Evolutionary conservation across 108 stramenopile genomes (phyloP), one percentile per base, ranked within the genome.

Genomic region (Halocafeteria seosinensis): DNA sequence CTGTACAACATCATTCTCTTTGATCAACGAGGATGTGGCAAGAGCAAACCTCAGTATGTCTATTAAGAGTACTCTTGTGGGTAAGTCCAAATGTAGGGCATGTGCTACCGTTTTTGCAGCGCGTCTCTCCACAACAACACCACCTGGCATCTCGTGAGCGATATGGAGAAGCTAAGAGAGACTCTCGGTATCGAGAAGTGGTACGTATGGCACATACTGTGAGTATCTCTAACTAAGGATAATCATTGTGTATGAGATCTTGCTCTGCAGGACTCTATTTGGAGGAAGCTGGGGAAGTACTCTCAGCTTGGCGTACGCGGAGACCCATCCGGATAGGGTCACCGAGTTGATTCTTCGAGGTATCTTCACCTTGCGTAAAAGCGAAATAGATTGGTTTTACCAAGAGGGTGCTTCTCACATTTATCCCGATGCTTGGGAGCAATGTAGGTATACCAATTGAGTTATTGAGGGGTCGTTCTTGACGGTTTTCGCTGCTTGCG

Each of bases 221-320:
- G n/a, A n/a, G n/a, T n/a, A n/a, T n/a, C n/a, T n/a, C n/a, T n/a
- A n/a, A n/a, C n/a, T n/a, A n/a, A n/a, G n/a, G n/a, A n/a, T n/a
- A n/a, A n/a, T n/a, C n/a, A n/a, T n/a, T n/a, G n/a, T n/a, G n/a
- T n/a, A n/a, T n/a, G n/a, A n/a, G n/a, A n/a, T n/a, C n/a, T n/a
- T n/a, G n/a, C n/a, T n/a, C n/a, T n/a, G n/a, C n/a, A n/a, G n/a
- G n/a, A n/a, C n/a, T n/a, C n/a, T 91, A 50, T 72, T 91, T 33
- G 89, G 89, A 8, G 89, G 89, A 30, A 81, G 79, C 2, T 91
- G 89, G 89, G 89, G 89, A 35, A 78, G 81, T 17, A 91, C 89
- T 0, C 67, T 91, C 12, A 83, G 83, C 28, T 53, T 88, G 68
- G 84, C 86, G 1, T 91, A 91, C 75, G 84, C 87, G 8, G 77